A percentile compares a stretch with the other conserved stretches of the same genome.
phyloP scores from a whole-genome alignment of 2,329 filamentous ascomycete species.

The Hymenoscyphus albidus region DNA sequence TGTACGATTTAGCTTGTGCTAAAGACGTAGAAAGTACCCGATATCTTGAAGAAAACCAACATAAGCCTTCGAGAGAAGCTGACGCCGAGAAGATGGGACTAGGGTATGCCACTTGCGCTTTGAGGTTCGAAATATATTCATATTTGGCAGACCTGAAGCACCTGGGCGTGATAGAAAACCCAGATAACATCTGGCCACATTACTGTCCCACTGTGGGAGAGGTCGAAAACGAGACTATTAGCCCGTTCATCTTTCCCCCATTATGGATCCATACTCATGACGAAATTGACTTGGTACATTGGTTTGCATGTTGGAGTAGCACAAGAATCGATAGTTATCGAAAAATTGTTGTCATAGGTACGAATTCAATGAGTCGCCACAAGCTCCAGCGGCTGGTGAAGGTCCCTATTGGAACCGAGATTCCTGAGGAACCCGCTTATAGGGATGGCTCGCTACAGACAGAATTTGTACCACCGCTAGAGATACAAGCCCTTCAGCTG shows the following conservation, averaged over 20 bases:
- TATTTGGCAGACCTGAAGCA: conserved; percentile 15
- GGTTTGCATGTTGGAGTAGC: conserved; percentile 58
- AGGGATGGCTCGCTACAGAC: not conserved
- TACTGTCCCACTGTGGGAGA: conserved; percentile 15
- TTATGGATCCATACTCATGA: conserved; percentile 52
- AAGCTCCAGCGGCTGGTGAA: not conserved
- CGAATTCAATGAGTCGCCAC: conserved; percentile 9
- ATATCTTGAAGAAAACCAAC: conserved; percentile 20
- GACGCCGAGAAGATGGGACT: conserved; percentile 25
- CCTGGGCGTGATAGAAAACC: not conserved
- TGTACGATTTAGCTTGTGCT: conserved; percentile 30
- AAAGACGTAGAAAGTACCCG: conserved; percentile 29
- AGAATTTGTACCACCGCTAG: not conserved
- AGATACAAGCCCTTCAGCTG: not conserved
- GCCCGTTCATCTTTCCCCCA: conserved; percentile 45
- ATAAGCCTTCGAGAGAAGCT: conserved; percentile 28
- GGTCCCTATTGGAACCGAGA: not conserved
- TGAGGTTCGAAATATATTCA: conserved; percentile 24
- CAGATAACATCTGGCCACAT: conserved; percentile 9
- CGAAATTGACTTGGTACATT: conserved; percentile 59
- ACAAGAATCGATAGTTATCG: conserved; percentile 48
- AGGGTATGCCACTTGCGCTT: conserved; percentile 25
- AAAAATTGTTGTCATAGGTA: conserved; percentile 53
- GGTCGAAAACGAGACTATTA: conserved; percentile 22
- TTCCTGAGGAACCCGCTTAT: not conserved